Base-by-base conservation (phyloP, 2,329 filamentous ascomycete species). In the Fusarium sp. region DNA sequence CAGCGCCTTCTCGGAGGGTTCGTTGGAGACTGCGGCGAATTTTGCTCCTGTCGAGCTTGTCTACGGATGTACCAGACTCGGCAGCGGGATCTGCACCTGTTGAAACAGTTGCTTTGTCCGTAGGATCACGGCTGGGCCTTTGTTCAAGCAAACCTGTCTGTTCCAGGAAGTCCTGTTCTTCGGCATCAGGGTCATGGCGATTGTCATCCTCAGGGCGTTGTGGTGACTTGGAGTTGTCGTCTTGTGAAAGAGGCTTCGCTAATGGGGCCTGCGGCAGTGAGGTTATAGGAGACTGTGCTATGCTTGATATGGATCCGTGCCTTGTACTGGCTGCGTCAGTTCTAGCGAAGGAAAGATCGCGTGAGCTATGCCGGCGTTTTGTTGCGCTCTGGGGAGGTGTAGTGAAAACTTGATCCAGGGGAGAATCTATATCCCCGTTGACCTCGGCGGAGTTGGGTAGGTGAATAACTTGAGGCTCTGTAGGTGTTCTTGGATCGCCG, bases 21-120 rank as follows among this genome's bases (percentile, higher is more conserved):
- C 94, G 92, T 74, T 98, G 95, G 16, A 98, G 83, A 78, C 94
- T 97, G 67, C 94, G 90, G 25, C 95, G 91, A 53, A 94, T 90
- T 77, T 91, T 94, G 61, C 85, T 90, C 69, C 84, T 86, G 45
- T 91, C 89, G 46, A 83, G 80, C 54, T 81, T 81, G 24, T 86
- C 83, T 25, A 71, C 65, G 8, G 81, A 80, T 20, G 80, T 75
- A 41, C 79, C 79, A 27, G 73, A 56, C 44, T 76, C 75, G 2
- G 76, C 75, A 11, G 77, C 74, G 16, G 68, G 72, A 20, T 76
- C 83, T 61, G 66, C 78, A 57, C 68, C 77, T 40, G 70, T 83
- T 71, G 70, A 78, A 60, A 66, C 79, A 65, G 75, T 82, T 74
- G 63, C 77, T 76, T 71, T 79, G 65, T 81, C 78, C 13, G 76